These are phyloP conservation scores for Prunus kanzakura DNA, from an alignment of 306 rosid species.

Conservation along the genomic window DNA sequence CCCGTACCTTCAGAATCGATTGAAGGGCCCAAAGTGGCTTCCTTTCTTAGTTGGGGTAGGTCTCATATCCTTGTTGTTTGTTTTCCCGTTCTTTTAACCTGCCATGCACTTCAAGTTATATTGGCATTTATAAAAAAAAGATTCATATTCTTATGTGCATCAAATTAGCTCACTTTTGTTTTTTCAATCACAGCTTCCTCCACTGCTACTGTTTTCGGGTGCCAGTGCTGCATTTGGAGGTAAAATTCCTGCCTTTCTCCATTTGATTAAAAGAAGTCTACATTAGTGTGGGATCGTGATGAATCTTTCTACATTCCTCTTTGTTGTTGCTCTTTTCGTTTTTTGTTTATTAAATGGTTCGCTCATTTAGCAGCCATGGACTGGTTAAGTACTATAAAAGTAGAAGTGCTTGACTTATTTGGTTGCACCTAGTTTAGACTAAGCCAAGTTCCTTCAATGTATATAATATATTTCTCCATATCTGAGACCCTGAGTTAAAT, in stretches of 20 bases:
- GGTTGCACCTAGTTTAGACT: neutral
- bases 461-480: neutral
- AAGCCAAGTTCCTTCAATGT: neutral
- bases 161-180: slow-evolving; percentile 18
- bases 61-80: slow-evolving; percentile 14
- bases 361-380: neutral
- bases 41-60: slow-evolving; percentile 84
- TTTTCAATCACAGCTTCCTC: slow-evolving; percentile 60
- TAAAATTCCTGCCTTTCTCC: slow-evolving; percentile 23
- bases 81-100: slow-evolving; percentile 1
- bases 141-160: slow-evolving; percentile 4
- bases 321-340: neutral
- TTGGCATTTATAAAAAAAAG: neutral
- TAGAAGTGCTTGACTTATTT: neutral
- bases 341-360: neutral
- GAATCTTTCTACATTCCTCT: neutral
- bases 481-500: neutral
- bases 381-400: neutral
- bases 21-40: slow-evolving; percentile 98
- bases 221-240: slow-evolving; percentile 93
- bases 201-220: slow-evolving; percentile 68
- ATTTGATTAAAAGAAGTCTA: neutral
- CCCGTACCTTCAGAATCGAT: slow-evolving; percentile 68
- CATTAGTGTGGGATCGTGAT: neutral
- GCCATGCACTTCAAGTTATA: slow-evolving; percentile 5